Base-by-base conservation (phyloP, 169 alveolate species). In the Plasmodium gonderi region DNA sequence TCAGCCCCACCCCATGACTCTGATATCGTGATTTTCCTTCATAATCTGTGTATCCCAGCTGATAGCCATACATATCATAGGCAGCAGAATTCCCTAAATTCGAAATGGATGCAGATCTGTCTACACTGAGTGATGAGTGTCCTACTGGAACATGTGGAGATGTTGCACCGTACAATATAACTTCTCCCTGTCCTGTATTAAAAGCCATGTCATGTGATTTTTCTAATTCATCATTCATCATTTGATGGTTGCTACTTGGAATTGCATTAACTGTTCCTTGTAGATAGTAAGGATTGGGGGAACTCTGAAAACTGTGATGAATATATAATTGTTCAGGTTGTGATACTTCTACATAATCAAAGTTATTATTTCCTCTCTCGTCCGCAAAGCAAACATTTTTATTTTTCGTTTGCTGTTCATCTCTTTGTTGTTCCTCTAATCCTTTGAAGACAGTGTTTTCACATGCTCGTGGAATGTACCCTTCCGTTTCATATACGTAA, bases 371-470 rank as follows among this genome's bases (percentile, higher is more conserved):
- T 11, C 40, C 51, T 12, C 23, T 23, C 17, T 54, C 44, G 23
- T 79, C 90, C 29, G 33, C 78, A 31, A 54, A 79, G 51, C 36
- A 79, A 9, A 79, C 90, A 29, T 40, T 79, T 54, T 54, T 79
- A 67, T 36, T 47, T 36, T 42, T 9, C 49, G 20, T 17, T 4
- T 33, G 4, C 23, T 23, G 20, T 44, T 17, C 9, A 11, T 36
- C n/a, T 69, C 49, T 42, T 31, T 69, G 44, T n/a, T 75, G 60
- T 51, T 78, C 38, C n/a, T 33, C 20, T 1, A 47, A 9, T 78
- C 65, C 49, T 40, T 26, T 23, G 8, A 12, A 3, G 29, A 36
- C 20, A 14, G 5, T 45, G 23, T 44, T 33, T 64, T 42, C 80
- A 44, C 42, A 17, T 20, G 90, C 7, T 5, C 31, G 17, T 23